phyloP scores from a whole-genome alignment of 1,284 basidiomycete species.

The Bothia castanella region DNA sequence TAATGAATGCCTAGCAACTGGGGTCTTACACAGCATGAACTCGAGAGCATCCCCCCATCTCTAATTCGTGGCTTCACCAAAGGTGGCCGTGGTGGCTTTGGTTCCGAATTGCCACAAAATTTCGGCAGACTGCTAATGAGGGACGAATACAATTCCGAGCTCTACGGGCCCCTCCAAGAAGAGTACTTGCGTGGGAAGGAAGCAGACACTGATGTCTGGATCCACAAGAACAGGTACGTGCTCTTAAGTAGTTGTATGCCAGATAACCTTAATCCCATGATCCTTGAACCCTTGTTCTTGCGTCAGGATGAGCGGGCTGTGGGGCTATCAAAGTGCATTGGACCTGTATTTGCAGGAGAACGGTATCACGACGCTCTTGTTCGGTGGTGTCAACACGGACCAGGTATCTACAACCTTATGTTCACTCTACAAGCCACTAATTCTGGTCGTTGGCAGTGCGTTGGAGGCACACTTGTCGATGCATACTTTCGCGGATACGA shows the following conservation, averaged over 20 bases:
- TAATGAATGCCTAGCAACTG: constrained; percentile 48
- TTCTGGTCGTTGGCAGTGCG: constrained; percentile 42
- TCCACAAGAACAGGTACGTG: constrained; percentile 63
- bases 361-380: constrained; percentile 58
- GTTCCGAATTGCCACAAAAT: constrained; percentile 48
- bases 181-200: constrained; percentile 51
- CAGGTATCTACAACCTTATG: constrained; percentile 40
- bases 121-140: constrained; percentile 64
- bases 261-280: neutral
- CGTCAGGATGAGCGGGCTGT: constrained; percentile 61
- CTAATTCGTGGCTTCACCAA: constrained; percentile 51
- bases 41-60: constrained; percentile 58
- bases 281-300: neutral
- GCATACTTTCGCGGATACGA: constrained; percentile 65
- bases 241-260: too few species aligned
- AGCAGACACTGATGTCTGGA: constrained; percentile 62
- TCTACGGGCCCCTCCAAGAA: constrained; percentile 59
- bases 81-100: constrained; percentile 51
- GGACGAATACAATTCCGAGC: constrained; percentile 48
- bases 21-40: constrained; percentile 62
- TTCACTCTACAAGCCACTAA: neutral
- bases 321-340: constrained; percentile 57
- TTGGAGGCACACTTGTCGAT: constrained; percentile 61
- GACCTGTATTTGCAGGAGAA: constrained; percentile 61
- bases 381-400: constrained; percentile 66